Base-by-base conservation (phyloP, 208 protist genomes). In the Naegleria fowleri region DNA sequence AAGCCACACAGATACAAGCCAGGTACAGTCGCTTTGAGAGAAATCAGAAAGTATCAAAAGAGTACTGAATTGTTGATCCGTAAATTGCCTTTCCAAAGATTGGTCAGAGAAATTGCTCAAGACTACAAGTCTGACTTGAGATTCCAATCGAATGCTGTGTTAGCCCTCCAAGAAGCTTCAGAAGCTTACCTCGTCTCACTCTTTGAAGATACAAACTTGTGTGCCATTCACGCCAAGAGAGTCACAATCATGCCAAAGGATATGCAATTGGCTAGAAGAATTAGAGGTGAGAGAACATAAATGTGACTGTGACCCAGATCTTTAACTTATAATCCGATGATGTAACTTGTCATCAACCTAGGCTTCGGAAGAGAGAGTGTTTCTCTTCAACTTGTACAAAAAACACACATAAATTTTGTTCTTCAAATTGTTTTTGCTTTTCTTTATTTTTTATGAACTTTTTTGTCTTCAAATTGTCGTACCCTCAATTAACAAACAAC, bases 21-120 rank as follows among this genome's bases (percentile, higher is more conserved):
- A 39, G 99, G 99, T 87, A 99, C 98, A 33, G 98, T 99, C 22
- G 99, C 98, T 29, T 96, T 99, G 59, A 97, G 98, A 90, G 99
- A 99, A 94, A 99, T 99, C 91, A 96, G 98, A 90, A 95, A 96
- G 75, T 99, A 99, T 95, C 99, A 99, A 95, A 98, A 98, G 93
- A 96, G 95, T 43, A 99, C 99, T 33, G 97, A 99, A 51, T 95
- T 99, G n/a, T 96, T 99, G 67, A 99, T 99, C 93, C 94, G 97
- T 91, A 99, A 98, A 91, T 95, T 99, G 0, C 99, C 99, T 90
- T 99, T 99, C 97, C 98, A 98, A 91, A 97, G 99, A 90, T 96
- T 99, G 9, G 99, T 99, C 79, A 96, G 98, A 90, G 99, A 99
- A 94, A 98, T 99, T 79, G 98, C 98, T 91, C 96, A 98, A 92